Evolutionary conservation across 257 asterid genomes (phyloP).

Genomic region (Phtheirospermum japonicum): DNA sequence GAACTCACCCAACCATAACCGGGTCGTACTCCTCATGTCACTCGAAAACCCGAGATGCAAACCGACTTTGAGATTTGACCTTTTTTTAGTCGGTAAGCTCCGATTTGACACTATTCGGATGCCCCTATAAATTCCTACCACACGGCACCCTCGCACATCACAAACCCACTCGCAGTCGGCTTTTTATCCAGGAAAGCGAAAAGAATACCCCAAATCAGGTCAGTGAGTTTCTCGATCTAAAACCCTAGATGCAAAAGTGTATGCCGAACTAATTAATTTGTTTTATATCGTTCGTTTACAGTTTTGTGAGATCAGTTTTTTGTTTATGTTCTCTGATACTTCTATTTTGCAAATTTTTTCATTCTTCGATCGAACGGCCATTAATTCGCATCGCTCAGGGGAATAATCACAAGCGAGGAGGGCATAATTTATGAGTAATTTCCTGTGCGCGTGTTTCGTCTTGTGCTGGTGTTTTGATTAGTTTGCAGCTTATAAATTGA

Average conservation of each 20-base stretch:
- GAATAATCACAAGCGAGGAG: neutral
- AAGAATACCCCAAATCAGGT: constrained; percentile 12
- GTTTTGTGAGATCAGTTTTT: neutral
- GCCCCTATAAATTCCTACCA: neutral
- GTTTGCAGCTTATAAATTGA: neutral
- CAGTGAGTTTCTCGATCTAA: neutral
- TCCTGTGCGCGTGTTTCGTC: neutral
- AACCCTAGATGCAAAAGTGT: too few species aligned
- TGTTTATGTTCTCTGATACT: neutral
- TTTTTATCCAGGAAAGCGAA: neutral
- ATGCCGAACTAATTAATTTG: constrained; percentile 1
- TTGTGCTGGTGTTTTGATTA: neutral
- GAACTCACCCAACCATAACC: too few species aligned
- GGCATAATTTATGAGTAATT: neutral
- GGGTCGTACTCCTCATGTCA: too few species aligned
- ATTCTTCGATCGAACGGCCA: neutral
- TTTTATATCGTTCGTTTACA: neutral
- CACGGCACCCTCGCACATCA: neutral
- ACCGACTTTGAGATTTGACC: too few species aligned
- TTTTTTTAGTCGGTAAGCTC: neutral
- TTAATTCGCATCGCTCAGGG: neutral
- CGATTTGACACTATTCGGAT: constrained; percentile 8
- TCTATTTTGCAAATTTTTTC: neutral
- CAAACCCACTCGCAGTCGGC: neutral
- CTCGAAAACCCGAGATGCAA: too few species aligned